These are phyloP conservation scores for Cichorium intybus DNA, from an alignment of 140 eudicot species.

Conservation along the genomic window DNA sequence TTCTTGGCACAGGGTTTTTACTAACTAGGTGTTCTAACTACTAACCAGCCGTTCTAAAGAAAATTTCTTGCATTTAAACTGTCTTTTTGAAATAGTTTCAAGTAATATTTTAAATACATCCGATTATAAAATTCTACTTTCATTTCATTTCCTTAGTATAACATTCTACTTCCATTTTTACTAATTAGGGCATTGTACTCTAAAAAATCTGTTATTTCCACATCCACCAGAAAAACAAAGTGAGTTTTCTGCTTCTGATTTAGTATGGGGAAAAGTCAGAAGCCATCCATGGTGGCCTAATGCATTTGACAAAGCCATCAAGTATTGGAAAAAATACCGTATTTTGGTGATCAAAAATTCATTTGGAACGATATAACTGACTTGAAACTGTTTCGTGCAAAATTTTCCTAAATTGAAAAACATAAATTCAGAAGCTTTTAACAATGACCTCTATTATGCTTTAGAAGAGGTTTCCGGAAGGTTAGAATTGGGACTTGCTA, in stretches of 20 bases:
- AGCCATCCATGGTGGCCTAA: conserved; percentile 97
- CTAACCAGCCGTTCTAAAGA: too few species aligned
- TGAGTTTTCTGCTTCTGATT: conserved; percentile 51
- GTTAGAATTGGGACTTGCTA: conserved; percentile 62
- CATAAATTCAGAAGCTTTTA: conserved; percentile 57
- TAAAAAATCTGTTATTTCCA: conserved; percentile 42
- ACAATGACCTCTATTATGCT: conserved; percentile 59
- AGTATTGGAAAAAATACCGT: conserved; percentile 55
- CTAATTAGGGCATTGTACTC: too few species aligned
- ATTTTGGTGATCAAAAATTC: conserved; percentile 78
- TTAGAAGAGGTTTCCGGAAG: conserved; percentile 76
- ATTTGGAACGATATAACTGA: conserved; percentile 69
- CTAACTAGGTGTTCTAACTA: too few species aligned
- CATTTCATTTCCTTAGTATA: too few species aligned
- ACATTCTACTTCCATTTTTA: too few species aligned
- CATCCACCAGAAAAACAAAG: conserved; percentile 54
- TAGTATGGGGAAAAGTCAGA: conserved; percentile 83
- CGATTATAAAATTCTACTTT: too few species aligned
- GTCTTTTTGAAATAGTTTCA: too few species aligned
- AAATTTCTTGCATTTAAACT: too few species aligned
- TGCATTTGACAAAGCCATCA: conserved; percentile 74
- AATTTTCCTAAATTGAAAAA: conserved; percentile 48
- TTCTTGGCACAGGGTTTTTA: too few species aligned
- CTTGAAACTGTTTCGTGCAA: conserved; percentile 51
- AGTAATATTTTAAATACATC: too few species aligned